Evolutionary conservation across 148 eudicot genomes (phyloP), one percentile per base, ranked within the genome.

Genomic region (Arctostaphylos glauca): DNA sequence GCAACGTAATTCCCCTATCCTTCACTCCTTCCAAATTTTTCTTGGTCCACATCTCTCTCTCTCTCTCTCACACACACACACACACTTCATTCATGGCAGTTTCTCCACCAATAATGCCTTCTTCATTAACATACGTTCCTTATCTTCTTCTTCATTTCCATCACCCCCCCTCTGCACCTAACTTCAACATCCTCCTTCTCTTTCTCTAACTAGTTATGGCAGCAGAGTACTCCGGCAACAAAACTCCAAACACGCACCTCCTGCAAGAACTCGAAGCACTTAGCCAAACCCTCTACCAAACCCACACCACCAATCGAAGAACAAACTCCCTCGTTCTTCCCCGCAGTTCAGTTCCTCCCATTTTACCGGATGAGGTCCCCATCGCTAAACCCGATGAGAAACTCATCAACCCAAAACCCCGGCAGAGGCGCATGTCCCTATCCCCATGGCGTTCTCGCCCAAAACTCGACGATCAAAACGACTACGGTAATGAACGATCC

Each of bases 371-470:
- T 4, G 95, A 86, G 49, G 92, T 83, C 3, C 83, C 12, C n/a
- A 5, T 73, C 2, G 49, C 79, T 0, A 77, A 82, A 1, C 43
- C 44, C 6, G 83, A 84, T 50, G 85, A 83, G n/a, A 19, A 23
- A 48, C 81, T 58, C 74, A 74, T 89, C 81, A 92, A 81, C 19
- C 88, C 85, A 3, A 96, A 88, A 81, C 92, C 97, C 0, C 80
- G 92, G 23, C 70, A 92, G 3, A 85, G 98, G 85, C 91, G 99
- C 41, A 89, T 94, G 95, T 96, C 99, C 54, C 77, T 96, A 49
- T 94, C 98, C 0, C 99, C 98, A 7, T 96, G 97, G 97, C 89
- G 95, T 14, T 89, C 97, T 56, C 83, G 95, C 76, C 91, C 92
- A 1, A 92, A 92, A 85, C 83, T 67, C 5, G 92, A 90, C 2